phyloP scores from a whole-genome alignment of 495 filamentous ascomycete species.

The Penicillium cosmopolitanum region DNA sequence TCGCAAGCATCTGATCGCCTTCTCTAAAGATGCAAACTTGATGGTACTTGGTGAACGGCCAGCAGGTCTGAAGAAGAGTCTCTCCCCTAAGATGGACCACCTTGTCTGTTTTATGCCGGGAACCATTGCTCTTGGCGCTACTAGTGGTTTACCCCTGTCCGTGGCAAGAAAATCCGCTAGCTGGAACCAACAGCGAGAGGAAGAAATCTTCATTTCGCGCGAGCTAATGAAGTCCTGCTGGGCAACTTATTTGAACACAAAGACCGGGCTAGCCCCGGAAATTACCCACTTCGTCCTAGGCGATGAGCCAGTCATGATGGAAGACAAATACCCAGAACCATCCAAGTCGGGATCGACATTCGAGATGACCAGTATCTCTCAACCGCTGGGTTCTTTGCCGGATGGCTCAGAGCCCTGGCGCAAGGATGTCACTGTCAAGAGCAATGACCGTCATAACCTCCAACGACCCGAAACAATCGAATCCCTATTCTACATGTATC shows the following conservation, averaged over 20 bases:
- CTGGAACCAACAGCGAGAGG: conserved; percentile 81
- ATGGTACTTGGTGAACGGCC: conserved; percentile 89
- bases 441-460: conserved; percentile 83
- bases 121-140: conserved; percentile 88
- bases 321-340: conserved; percentile 44
- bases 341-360: conserved; percentile 28
- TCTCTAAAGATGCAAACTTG: conserved; percentile 76
- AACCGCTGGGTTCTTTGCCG: conserved; percentile 30
- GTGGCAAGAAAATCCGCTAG: conserved; percentile 69
- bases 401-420: conserved; percentile 54
- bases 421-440: conserved; percentile 76
- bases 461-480: conserved; percentile 96
- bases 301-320: conserved; percentile 48
- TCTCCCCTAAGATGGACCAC: conserved; percentile 96
- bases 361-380: conserved; percentile 39
- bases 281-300: conserved; percentile 86
- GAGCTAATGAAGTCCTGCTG: conserved; percentile 97
- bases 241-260: conserved; percentile 89
- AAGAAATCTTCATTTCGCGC: conserved; percentile 80
- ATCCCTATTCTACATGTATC: conserved; percentile 97
- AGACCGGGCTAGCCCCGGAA: conserved; percentile 88
- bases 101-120: conserved; percentile 97
- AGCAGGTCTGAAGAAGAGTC: conserved; percentile 61
- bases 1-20: conserved; percentile 88
- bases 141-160: conserved; percentile 71